Conservation (phyloP, 441 rosid genomes). For the Pelargonium cotyledonis region DNA sequence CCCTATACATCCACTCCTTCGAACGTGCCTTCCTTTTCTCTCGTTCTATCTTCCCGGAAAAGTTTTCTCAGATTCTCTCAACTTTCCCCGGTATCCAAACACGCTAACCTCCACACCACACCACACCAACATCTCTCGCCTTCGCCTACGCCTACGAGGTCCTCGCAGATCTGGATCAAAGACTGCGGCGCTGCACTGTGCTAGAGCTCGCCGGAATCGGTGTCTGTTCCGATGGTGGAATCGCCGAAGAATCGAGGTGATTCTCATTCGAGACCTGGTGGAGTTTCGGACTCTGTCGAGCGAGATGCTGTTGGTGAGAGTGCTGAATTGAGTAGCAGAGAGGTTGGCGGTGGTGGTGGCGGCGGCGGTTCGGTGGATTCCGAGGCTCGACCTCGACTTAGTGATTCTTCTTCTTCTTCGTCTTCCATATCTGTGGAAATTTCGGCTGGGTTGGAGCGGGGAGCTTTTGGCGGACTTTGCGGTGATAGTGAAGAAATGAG, state of each 20-base stretch:
- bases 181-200: neutral
- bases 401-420: neutral
- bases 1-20: neutral
- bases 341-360: neutral
- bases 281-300: neutral
- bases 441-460: neutral
- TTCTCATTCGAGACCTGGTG: neutral
- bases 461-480: neutral
- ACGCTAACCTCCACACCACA: neutral
- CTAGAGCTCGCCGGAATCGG: constrained; percentile 5
- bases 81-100: constrained; percentile 3
- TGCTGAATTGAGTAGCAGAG: neutral
- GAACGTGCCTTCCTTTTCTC: neutral
- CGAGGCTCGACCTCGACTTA: neutral
- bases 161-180: constrained; percentile 11
- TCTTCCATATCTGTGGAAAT: neutral
- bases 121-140: neutral
- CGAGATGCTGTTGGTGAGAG: neutral
- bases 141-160: neutral
- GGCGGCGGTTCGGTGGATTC: neutral
- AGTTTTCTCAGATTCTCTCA: too few relatives aligned
- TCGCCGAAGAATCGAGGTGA: neutral
- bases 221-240: constrained; percentile 1
- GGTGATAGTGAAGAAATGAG: neutral
- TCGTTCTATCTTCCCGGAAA: neutral